phyloP scores from a whole-genome alignment of 352 stramenopile species.

The Phytophthora tubulina region DNA sequence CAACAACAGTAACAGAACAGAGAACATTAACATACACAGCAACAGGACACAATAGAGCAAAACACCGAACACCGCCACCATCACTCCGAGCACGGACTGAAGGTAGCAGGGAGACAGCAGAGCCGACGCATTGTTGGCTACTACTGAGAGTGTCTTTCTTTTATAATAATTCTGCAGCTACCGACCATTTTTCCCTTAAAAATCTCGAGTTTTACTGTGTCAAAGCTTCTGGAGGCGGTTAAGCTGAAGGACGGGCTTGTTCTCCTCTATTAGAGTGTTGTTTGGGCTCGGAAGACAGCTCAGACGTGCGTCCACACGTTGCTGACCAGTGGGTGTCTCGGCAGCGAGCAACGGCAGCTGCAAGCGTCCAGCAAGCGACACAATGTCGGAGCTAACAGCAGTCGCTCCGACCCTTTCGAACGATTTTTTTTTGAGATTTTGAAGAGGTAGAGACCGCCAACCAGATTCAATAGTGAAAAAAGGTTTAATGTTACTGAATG shows the following conservation, averaged over 20 bases:
- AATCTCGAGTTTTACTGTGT: constrained; percentile 18
- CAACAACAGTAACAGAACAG: constrained; percentile 26
- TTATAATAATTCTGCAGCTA: constrained; percentile 19
- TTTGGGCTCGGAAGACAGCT: not conserved
- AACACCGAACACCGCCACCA: constrained; percentile 14
- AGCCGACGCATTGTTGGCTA: constrained; percentile 13
- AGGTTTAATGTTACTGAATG: too few species aligned
- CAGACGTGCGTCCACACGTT: not conserved
- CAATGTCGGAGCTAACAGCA: not conserved
- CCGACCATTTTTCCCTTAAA: constrained; percentile 32
- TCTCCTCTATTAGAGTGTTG: not conserved
- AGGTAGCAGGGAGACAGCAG: constrained; percentile 13
- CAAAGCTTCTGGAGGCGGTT: not conserved
- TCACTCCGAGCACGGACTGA: constrained; percentile 10
- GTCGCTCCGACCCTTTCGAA: constrained; percentile 10
- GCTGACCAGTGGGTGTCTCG: not conserved
- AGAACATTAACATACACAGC: constrained; percentile 25
- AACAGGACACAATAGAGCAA: constrained; percentile 1
- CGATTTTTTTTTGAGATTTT: constrained; percentile 19
- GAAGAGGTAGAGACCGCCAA: not conserved
- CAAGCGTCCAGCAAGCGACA: constrained; percentile 3
- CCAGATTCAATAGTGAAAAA: too few species aligned
- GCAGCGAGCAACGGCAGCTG: not conserved
- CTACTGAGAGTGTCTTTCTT: constrained; percentile 18
- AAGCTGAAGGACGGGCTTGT: not conserved